phyloP scores from a whole-genome alignment of 2,329 filamentous ascomycete species.

The Akanthomyces muscarius region DNA sequence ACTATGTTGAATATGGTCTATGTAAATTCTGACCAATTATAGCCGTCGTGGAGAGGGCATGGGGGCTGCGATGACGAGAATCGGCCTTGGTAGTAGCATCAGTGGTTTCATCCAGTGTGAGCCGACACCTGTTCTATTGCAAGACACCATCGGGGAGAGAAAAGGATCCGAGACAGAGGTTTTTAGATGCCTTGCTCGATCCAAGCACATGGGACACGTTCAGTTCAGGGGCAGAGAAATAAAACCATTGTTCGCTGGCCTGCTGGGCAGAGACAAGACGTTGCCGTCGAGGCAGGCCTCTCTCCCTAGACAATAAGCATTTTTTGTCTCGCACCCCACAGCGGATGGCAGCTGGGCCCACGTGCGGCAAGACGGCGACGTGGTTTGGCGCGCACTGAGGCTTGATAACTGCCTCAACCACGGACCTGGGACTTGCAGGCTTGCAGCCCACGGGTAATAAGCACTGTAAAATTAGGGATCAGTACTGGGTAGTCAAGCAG shows the following conservation, averaged over 20 bases:
- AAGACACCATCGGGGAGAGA: neutral
- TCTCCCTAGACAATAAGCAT: too few species aligned
- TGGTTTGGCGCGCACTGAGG: slow-evolving; percentile 11
- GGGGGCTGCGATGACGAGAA: neutral
- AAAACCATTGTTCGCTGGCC: neutral
- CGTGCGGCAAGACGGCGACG: slow-evolving; percentile 27
- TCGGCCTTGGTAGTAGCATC: neutral
- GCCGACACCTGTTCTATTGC: neutral
- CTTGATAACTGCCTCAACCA: neutral
- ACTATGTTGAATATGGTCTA: too few species aligned
- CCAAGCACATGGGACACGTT: neutral
- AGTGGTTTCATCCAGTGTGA: neutral
- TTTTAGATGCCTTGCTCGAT: neutral
- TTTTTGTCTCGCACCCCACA: neutral
- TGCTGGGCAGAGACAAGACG: too few species aligned
- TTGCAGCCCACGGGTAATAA: neutral
- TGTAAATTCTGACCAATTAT: neutral
- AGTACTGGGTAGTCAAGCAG: too few species aligned
- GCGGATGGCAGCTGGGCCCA: slow-evolving; percentile 20
- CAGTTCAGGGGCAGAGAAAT: neutral
- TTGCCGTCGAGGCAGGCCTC: neutral
- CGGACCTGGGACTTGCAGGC: neutral
- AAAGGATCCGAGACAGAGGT: neutral
- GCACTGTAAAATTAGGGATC: neutral
- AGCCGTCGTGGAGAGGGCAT: neutral